Evolutionary conservation across 306 rosid species (phyloP), one percentile per base, ranked within the genome.

Genomic region (Vigna nakashimae): DNA sequence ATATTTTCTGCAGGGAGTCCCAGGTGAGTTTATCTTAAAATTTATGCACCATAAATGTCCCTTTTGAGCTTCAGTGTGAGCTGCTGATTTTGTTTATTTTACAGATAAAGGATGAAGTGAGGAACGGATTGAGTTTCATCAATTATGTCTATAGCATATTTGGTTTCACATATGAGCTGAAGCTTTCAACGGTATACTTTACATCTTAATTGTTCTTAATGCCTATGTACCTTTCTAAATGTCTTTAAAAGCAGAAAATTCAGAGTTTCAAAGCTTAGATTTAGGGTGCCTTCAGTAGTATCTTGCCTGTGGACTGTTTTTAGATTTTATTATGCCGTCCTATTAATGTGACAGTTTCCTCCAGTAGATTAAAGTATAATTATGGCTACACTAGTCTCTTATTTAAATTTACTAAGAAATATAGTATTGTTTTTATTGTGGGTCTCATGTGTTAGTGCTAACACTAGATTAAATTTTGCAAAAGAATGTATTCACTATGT

Each of bases 1-100:
- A 94, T 77, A 94, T 94, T 81, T 94, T 94, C 88, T 94, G 98
- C 83, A 87, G 89, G 88, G 96, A 91, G 80, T 92, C 97, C 55
- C 98, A 94, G 91, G 98, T 94, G 75, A 58, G 86, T 75, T 71
- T 9, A 43, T 80, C 45, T 60, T 77, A 76, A 55, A 58, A 69
- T 50, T 13, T 22, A 55, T 60, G 43, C 48, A 34, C 5, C 48
- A 30, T 30, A 46, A 70, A 30, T 71, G 36, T 69, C 65, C 65
- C 59, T 69, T 50, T 30, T 17, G 52, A 55, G 46, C 74, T 50
- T 20, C 55, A 40, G 46, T 76, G 42, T 55, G 51, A 68, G 74
- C 53, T 58, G 34, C 60, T 85, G 17, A 62, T 51, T 24, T 60
- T 28, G 76, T 80, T 81, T 70, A 36, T 53, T 83, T 80, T 57